phyloP scores from a whole-genome alignment of 192 early-diverging fungal genomes.

The Rhizophagus sp. region DNA sequence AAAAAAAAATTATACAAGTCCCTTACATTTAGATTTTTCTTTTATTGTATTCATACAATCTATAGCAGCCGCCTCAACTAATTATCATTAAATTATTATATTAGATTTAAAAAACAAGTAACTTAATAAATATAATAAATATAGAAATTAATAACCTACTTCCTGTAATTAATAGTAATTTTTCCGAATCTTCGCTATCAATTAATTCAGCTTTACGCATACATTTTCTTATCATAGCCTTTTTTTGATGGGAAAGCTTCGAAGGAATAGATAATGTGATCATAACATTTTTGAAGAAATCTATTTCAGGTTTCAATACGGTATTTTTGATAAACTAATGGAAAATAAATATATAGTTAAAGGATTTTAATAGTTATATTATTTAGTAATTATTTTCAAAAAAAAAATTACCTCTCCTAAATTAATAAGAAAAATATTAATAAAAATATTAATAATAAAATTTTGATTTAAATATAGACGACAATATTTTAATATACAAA shows the following conservation, averaged over 20 bases:
- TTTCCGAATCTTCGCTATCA: slow-evolving; percentile 12
- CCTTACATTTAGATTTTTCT: neutral
- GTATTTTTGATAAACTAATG: neutral
- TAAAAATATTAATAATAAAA: too few relatives aligned
- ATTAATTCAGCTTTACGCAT: slow-evolving; percentile 52
- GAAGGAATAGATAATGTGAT: neutral
- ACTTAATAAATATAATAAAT: neutral
- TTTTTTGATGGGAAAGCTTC: slow-evolving; percentile 28
- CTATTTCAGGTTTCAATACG: neutral
- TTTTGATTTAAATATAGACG: neutral
- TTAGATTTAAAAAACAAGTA: too few relatives aligned
- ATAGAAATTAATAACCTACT: neutral
- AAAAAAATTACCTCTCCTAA: neutral
- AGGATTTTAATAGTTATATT: too few relatives aligned
- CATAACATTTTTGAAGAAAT: neutral
- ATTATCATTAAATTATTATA: too few relatives aligned
- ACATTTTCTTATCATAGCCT: slow-evolving; percentile 52
- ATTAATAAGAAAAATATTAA: too few relatives aligned
- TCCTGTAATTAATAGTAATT: neutral
- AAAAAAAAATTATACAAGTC: neutral
- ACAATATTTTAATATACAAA: neutral
- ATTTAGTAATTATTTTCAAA: neutral
- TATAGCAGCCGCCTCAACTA: slow-evolving; percentile 22
- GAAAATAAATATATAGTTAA: neutral
- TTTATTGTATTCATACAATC: neutral